Base-by-base conservation (phyloP, 805 yeast genomes). In the Saturnispora dispora region DNA sequence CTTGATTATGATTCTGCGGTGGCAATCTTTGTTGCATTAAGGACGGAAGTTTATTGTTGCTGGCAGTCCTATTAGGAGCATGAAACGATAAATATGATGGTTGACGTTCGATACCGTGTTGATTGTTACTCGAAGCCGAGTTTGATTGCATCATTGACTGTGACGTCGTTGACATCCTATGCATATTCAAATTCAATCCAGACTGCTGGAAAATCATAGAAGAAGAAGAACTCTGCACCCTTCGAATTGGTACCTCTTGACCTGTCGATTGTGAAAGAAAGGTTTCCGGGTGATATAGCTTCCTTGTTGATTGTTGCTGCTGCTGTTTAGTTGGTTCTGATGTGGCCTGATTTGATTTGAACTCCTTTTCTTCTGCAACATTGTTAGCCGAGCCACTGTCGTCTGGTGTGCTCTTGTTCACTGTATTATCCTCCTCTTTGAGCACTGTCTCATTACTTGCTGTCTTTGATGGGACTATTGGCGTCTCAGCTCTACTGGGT, bases 201-300 rank as follows among this genome's bases (percentile, higher is more conserved):
- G 63, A 60, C 28, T 56, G 63, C 23, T 59, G 59, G 42, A 61
- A 62, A n/a, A 61, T 57, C 47, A 61, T 44, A 0, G 65, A 62
- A 6, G 48, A 44, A 13, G 47, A 43, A 13, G 36, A 45, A 50
- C 37, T 33, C 35, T 41, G 49, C 4, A 13, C 32, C 15, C 39
- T 9, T 23, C 42, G 49, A 20, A 27, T 27, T 15, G 45, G 46
- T 30, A 46, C 61, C 36, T 75, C 79, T 39, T 72, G 68, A 0
- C 81, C 82, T 0, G 79, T 76, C 0, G 81, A 76, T 56, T 77
- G 81, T 3, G 82, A 76, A 4, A 77, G 63, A 13, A 63, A 52
- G 20, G 61, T 55, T 8, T 51, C 52, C 8, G 52, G 52, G 43
- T 49, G 52, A 32, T 49, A 49, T 25, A 49, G 11, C 22, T 49